Base-by-base conservation (phyloP, 2,329 filamentous ascomycete species). In the Xylariaceae sp. region DNA sequence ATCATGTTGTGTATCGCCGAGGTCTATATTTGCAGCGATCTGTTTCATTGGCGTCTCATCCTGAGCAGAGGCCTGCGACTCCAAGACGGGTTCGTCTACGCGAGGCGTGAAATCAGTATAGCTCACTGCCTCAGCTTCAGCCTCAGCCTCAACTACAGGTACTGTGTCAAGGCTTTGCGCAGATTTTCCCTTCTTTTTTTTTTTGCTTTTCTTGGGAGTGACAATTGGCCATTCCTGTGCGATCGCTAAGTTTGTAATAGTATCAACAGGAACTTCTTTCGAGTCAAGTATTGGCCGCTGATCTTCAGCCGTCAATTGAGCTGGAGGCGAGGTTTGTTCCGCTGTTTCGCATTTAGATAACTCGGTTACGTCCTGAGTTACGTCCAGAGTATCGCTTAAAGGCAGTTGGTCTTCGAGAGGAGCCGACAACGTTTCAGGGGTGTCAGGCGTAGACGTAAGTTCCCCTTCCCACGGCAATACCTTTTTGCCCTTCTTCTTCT, bases 401-500 rank as follows among this genome's bases (percentile, higher is more conserved):
- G 41, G 16, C 27, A 12, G 3, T 34, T 19, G 8, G 25, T 50
- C 47, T 14, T 25, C 17, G 39, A 17, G 17, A 7, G 17, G 12
- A 11, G 14, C 19, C n/a, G n/a, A n/a, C n/a, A n/a, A n/a, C n/a
- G 16, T 21, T 14, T 47, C 44, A 8, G 12, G 23, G 17, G 14
- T 17, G 10, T 29, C 12, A 21, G 33, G 6, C 22, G 12, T 12
- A 23, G 17, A 20, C 32, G 42, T 4, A 19, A 33, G 39, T 29
- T 55, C 53, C 10, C 49, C 46, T 4, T 53, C 52, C 36, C 14
- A 39, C 19, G 41, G 16, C 37, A 11, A 37, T 35, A 45, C 51
- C 43, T 60, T 57, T 39, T 57, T 61, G 47, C 45, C 53, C 45
- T 58, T 58, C 49, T 59, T 61, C 44, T 61, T 61, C 46, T 57